Conservation (phyloP, 345 rosid species). For the Pistacia vera region DNA sequence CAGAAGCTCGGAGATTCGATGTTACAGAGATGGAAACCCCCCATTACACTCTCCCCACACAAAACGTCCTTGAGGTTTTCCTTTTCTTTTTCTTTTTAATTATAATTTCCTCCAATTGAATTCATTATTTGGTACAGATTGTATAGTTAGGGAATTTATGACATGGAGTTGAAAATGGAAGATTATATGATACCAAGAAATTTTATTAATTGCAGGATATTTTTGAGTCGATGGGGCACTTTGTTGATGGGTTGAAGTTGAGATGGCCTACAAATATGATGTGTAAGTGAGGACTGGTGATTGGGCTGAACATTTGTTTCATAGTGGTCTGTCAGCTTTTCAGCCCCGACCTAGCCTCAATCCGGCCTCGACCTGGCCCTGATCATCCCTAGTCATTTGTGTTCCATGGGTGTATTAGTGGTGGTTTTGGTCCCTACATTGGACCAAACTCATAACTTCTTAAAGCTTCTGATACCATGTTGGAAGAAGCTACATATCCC, state of each 20-base stretch:
- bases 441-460: too few species aligned
- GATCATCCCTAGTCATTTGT: too few species aligned
- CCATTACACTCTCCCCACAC: conserved; percentile 60
- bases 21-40: conserved; percentile 94
- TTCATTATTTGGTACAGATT: too few species aligned
- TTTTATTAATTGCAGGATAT: conserved; percentile 51
- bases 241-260: conserved; percentile 90
- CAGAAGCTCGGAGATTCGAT: conserved; percentile 86
- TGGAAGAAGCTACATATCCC: too few species aligned
- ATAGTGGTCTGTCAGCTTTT: conserved; percentile 74
- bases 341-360: too few species aligned
- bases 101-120: background rate
- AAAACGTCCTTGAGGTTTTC: conserved; percentile 65
- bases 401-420: too few species aligned
- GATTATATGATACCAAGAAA: background rate
- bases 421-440: too few species aligned
- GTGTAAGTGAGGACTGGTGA: conserved; percentile 91
- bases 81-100: too few species aligned
- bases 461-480: too few species aligned
- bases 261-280: conserved; percentile 75
- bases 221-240: conserved; percentile 81
- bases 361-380: too few species aligned
- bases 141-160: background rate
- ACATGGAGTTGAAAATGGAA: background rate
- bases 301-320: conserved; percentile 87